Evolutionary conservation across 2,329 filamentous ascomycete genomes (phyloP), one percentile per base, ranked within the genome.

Genomic region (Claviceps purpurea): DNA sequence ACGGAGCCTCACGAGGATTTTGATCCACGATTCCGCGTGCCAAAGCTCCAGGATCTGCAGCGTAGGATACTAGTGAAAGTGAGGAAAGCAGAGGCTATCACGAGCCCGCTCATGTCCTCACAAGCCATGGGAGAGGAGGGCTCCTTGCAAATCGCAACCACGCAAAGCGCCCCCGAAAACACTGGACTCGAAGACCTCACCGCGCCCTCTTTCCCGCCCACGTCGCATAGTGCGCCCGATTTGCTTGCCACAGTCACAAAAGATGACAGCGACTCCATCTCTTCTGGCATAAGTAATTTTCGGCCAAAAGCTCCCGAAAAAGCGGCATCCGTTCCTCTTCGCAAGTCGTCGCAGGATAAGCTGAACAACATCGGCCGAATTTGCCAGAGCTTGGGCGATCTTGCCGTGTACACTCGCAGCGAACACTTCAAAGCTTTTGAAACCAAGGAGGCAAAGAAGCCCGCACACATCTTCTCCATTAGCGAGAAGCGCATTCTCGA

Each of bases 321-420:
- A 37, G 16, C n/a, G 18, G 45, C 41, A 13, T 51, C 51, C 14
- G 44, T 49, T 54, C 14, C 49, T 26, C 18, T 46, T 39, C 4
- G 39, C 24, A 38, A 34, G 47, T 47, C 14, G 34, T 34, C 51
- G 2, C 58, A 61, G 20, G 53, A 62, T 14, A 62, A 61, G 50
- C 59, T 53, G 43, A 67, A 69, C 20, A 67, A 70, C n/a, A 84
- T 83, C 61, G 71, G 74, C 5, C 66, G 66, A 10, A 87, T 95
- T 57, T 82, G 87, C 55, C 77, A 85, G 39, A 76, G 75, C 11
- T 76, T 96, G 8, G 84, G 86, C 51, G 76, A 76, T 34, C 72
- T 96, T 51, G 90, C 87, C 16, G 76, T 96, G 26, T 96, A 95
- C 66, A 95, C 89, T 2, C 82, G 88, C 58, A 90, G 87, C 58